Percentiles rank a stretch among this genome's conserved stretches.
Evolutionary conservation across 495 filamentous ascomycete genomes (phyloP).

Genomic region (Hyaloscypha variabilis): DNA sequence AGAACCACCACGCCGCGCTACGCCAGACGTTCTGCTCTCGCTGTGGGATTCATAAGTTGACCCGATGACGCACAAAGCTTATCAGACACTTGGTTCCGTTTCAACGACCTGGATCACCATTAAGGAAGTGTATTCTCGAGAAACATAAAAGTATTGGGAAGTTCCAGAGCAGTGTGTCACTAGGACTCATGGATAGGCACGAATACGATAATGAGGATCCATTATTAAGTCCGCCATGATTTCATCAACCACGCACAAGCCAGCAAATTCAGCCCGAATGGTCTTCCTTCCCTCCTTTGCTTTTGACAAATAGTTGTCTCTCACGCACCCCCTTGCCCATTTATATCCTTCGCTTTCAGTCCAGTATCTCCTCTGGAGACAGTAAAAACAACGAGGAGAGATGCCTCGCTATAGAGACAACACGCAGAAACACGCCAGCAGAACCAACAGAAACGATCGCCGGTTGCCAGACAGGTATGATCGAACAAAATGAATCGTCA

Average conservation of each 20-base stretch:
- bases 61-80: neutral
- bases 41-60: neutral
- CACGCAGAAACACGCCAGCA: constrained; percentile 30
- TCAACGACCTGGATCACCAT: too few relatives aligned
- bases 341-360: constrained; percentile 19
- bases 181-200: neutral
- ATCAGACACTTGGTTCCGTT: neutral
- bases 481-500: constrained; percentile 50
- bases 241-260: constrained; percentile 24
- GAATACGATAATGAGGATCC: constrained; percentile 22
- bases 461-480: constrained; percentile 56
- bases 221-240: constrained; percentile 31
- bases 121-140: too few relatives aligned
- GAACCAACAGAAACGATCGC: constrained; percentile 39
- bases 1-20: too few relatives aligned
- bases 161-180: too few relatives aligned
- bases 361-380: constrained; percentile 31
- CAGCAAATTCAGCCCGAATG: constrained; percentile 21
- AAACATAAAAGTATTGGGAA: too few relatives aligned
- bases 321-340: constrained; percentile 5
- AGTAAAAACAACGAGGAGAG: constrained; percentile 28
- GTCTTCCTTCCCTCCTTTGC: neutral
- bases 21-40: neutral
- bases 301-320: constrained; percentile 15
- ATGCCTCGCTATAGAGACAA: constrained; percentile 19